Base-by-base conservation (phyloP, 768 basidiomycete genomes). In the Trametes cinnabarina region DNA sequence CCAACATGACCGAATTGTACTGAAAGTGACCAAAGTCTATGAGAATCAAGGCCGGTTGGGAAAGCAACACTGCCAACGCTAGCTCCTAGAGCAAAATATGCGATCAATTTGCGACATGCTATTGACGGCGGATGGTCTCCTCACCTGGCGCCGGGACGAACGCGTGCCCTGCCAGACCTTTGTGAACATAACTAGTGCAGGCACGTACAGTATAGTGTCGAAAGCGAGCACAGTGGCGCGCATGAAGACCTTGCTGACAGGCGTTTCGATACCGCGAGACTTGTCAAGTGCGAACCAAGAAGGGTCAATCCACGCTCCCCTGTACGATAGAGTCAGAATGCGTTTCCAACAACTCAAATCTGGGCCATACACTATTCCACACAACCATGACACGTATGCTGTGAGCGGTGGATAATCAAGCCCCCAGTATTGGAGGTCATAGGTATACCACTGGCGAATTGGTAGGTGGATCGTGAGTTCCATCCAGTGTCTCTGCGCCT, bases 401-500 rank as follows among this genome's bases (percentile, higher is more conserved):
- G 94, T 97, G 60, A 97, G 66, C 3, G 94, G 94, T 3, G 94
- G 94, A 74, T 98, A 98, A 72, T 98, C 95, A 49, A 98, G 78
- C 0, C 92, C 92, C 95, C 95, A 98, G 67, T 96, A 96, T 34
- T 83, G 82, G 28, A 91, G 77, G 66, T 96, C 91, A 70, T 94
- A 91, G 1, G 74, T 85, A 71, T 98, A 98, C 95, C 95, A 98
- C 60, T 87, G 73, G 14, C 73, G 74, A 19, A 83, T 65, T 0
- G 94, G 90, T 0, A 93, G 75, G 67, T 94, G 88, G 23, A 86
- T 71, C 3, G 91, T 92, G 37, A 96, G 69, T 65, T 95, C 94
- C 90, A 96, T 92, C 94, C 94, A 96, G 72, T 95, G 94, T 51
- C 94, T 77, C 67, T 95, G 94, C 0, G 94, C 94, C 70, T 96